These are phyloP conservation scores for Penicillium hesseltinei DNA, from an alignment of 2,329 filamentous ascomycete species.

Conservation along the genomic window DNA sequence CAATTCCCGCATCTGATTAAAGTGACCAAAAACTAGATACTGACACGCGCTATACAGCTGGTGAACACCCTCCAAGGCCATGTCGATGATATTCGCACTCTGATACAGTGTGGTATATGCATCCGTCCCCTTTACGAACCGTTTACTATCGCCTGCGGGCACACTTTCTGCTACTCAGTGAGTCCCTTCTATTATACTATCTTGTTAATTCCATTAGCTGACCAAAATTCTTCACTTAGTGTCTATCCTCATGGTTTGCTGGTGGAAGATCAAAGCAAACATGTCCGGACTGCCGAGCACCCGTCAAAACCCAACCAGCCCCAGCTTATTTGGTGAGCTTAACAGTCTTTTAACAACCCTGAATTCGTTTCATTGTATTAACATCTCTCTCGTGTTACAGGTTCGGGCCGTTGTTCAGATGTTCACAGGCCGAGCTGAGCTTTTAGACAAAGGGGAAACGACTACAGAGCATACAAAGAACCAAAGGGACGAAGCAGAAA, in stretches of 20 bases:
- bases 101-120: constrained; percentile 68
- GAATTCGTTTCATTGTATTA: neutral
- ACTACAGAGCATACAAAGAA: constrained; percentile 58
- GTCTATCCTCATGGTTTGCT: constrained; percentile 56
- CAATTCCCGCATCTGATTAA: neutral
- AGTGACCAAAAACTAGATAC: constrained; percentile 1
- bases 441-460: constrained; percentile 63
- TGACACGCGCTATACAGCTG: constrained; percentile 30
- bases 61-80: constrained; percentile 51
- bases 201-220: neutral
- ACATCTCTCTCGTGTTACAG: constrained; percentile 34
- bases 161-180: constrained; percentile 70
- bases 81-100: constrained; percentile 59
- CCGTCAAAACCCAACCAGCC: constrained; percentile 58
- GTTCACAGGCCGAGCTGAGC: constrained; percentile 59
- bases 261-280: constrained; percentile 59
- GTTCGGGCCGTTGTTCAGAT: constrained; percentile 64
- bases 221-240: constrained; percentile 42
- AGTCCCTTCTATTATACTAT: constrained; percentile 24
- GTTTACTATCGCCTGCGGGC: constrained; percentile 65
- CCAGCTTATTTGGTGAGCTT: constrained; percentile 61
- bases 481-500: constrained; percentile 59
- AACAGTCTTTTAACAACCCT: neutral
- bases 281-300: constrained; percentile 65
- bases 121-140: constrained; percentile 68